A percentile compares a stretch with the other conserved stretches of the same genome.
These are phyloP conservation scores for Inga oerstediana DNA, from an alignment of 306 rosid genomes.

Conservation along the genomic window DNA sequence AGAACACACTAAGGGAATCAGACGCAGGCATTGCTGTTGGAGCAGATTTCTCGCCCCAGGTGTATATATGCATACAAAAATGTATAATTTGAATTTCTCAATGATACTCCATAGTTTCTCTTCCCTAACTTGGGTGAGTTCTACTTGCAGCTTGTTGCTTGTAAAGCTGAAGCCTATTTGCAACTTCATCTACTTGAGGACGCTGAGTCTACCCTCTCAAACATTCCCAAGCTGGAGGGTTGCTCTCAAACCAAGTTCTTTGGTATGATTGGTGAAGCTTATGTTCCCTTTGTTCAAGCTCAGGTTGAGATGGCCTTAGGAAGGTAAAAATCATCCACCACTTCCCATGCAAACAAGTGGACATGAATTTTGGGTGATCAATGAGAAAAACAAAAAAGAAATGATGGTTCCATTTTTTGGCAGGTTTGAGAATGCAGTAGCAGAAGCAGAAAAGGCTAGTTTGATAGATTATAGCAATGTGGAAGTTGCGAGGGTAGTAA, in stretches of 20 bases:
- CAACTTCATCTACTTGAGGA: slow-evolving; percentile 82
- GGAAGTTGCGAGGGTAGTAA: slow-evolving; percentile 63
- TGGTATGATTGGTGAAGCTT: slow-evolving; percentile 81
- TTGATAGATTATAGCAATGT: slow-evolving; percentile 53
- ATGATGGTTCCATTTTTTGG: slow-evolving; percentile 18
- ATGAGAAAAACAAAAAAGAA: neutral
- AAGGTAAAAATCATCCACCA: slow-evolving; percentile 53
- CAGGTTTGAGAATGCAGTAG: slow-evolving; percentile 88
- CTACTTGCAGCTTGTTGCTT: slow-evolving; percentile 65
- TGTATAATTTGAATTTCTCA: neutral
- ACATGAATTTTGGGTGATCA: neutral
- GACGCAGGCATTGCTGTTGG: slow-evolving; percentile 73
- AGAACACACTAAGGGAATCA: slow-evolving; percentile 63
- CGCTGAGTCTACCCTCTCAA: slow-evolving; percentile 58
- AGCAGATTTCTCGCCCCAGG: slow-evolving; percentile 91
- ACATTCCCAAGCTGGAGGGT: slow-evolving; percentile 61
- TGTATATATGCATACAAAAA: slow-evolving; percentile 8
- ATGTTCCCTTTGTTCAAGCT: slow-evolving; percentile 72
- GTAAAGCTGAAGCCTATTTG: slow-evolving; percentile 78
- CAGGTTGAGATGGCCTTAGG: slow-evolving; percentile 94
- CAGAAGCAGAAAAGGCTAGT: slow-evolving; percentile 70
- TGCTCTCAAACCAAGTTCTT: slow-evolving; percentile 60
- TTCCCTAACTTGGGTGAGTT: slow-evolving; percentile 29
- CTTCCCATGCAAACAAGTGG: neutral
- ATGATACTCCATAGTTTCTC: neutral